Percentiles rank a stretch among this genome's conserved stretches.
Conservation (phyloP, 1,139 yeast species). For the Nakaseomyces uthaithaninus region DNA sequence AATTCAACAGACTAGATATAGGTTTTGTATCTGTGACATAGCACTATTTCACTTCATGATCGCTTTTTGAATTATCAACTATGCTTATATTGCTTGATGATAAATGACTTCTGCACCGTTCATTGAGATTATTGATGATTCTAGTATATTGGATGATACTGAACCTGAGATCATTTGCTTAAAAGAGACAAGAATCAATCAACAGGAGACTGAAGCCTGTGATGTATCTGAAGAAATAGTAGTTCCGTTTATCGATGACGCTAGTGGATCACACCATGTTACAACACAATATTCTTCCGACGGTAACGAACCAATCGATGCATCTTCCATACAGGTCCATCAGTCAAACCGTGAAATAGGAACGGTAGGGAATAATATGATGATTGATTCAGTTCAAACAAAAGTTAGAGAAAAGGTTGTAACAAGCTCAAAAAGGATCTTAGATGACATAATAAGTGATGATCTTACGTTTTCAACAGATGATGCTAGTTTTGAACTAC, state of each 20-base stretch:
- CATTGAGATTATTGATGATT: slow-evolving; percentile 5
- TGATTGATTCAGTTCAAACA: too few relatives aligned
- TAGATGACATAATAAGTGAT: slow-evolving; percentile 5
- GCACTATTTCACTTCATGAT: too few relatives aligned
- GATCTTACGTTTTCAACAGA: slow-evolving; percentile 4
- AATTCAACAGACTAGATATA: too few relatives aligned
- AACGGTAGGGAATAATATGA: too few relatives aligned
- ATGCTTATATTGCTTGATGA: background rate
- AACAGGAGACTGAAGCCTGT: background rate
- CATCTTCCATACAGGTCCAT: background rate
- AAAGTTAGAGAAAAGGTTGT: too few relatives aligned
- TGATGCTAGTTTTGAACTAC: background rate
- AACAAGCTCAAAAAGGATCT: slow-evolving; percentile 1
- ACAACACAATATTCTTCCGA: background rate
- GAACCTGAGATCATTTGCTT: background rate
- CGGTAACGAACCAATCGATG: background rate
- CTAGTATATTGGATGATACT: slow-evolving; percentile 3
- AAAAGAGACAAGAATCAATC: background rate
- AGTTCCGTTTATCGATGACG: slow-evolving; percentile 4
- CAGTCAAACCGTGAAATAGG: too few relatives aligned
- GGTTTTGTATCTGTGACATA: too few relatives aligned
- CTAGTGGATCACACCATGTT: background rate
- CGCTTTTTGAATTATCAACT: too few relatives aligned
- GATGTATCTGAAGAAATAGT: background rate
- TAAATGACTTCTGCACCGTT: slow-evolving; percentile 2